Conservation (phyloP, 2,329 filamentous ascomycete species). For the Trichoderma guizhouense region DNA sequence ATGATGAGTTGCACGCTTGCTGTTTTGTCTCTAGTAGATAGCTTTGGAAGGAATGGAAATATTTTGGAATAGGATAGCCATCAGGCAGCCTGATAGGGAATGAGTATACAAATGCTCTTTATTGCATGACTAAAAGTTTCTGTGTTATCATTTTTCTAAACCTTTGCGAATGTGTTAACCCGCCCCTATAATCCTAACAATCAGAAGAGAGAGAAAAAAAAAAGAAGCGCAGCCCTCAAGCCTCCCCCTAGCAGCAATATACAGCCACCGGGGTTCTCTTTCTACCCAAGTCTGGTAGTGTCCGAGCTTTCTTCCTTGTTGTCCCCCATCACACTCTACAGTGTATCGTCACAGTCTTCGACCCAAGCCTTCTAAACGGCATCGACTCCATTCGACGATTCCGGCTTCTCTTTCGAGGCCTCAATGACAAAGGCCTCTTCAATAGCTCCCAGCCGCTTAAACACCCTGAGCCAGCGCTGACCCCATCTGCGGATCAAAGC, state of each 20-base stretch:
- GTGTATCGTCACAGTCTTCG: conserved; percentile 1
- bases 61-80: background rate
- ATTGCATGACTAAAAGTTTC: background rate
- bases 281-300: background rate
- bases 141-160: background rate
- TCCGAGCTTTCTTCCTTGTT: background rate
- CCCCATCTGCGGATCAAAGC: conserved; percentile 76
- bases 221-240: background rate
- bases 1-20: background rate
- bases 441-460: conserved; percentile 75
- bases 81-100: background rate
- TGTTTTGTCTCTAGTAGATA: background rate
- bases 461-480: conserved; percentile 80
- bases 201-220: background rate
- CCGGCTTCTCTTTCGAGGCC: conserved; percentile 28
- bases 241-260: background rate
- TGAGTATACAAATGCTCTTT: background rate
- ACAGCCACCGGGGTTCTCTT: background rate
- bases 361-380: conserved; percentile 11
- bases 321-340: background rate
- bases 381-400: conserved; percentile 16
- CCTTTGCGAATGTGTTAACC: background rate
- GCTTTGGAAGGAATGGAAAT: background rate
- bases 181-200: background rate
- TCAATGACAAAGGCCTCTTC: conserved; percentile 66